Evolutionary conservation across 2,329 filamentous ascomycete species (phyloP), one percentile per base, ranked within the genome.

Genomic region (Fusarium sp.): DNA sequence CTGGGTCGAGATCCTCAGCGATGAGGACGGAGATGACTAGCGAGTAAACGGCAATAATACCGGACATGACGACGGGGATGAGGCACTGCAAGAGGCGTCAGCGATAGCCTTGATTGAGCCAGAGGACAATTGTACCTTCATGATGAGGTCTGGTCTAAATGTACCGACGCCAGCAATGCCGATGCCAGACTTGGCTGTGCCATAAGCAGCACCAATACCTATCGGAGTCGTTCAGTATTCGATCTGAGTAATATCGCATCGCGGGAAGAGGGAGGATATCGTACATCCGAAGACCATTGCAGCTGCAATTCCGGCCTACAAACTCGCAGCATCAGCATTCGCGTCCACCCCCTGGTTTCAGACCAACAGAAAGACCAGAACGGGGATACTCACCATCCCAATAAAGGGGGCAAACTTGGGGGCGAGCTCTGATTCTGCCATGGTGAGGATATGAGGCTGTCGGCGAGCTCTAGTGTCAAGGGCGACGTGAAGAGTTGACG

Each of bases 11-110:
- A 82, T 98, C 94, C 83, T 94, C 93, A 63, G 95, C 94, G 82
- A 99, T 99, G 77, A 99, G 90, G 80, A 99, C 96, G 24, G 96
- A 93, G 77, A 99, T 95, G 80, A 99, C 96, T 78, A 99, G 93
- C 58, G 95, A 94, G 86, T 99, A 99, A 77, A 99, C 96, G 66
- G 96, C 96, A 80, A 99, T 94, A 82, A 99, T 99, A 90, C 96
- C 96, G 78, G 96, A 97, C 96, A 99, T 99, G 87, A 99, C 92
- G 75, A 96, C 93, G 72, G 94, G 93, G 77, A 96, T 95, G 60
- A 96, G 86, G 65, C 92, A 95, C 93, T 95, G 78, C 14, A 42
- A 45, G n/a, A 31, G 14, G 24, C 55, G 69, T 78, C 64, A 77
- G 76, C 61, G 11, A 38, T 39, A 26, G 28, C 42, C 33, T 24